Evolutionary conservation across 2,329 filamentous ascomycete genomes (phyloP), one percentile per base, ranked within the genome.

Genomic region (Arthrobotrys conoides): DNA sequence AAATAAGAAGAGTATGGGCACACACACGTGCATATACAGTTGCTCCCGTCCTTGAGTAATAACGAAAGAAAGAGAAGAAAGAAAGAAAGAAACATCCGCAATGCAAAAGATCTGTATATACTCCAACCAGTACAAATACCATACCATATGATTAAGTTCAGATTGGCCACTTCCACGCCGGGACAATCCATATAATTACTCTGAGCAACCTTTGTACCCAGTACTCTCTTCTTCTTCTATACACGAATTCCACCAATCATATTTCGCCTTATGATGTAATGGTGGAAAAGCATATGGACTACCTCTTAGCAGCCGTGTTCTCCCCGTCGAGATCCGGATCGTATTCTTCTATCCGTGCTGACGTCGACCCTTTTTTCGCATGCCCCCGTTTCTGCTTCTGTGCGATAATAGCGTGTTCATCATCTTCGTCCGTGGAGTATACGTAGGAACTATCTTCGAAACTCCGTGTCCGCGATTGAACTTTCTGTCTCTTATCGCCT

Each of bases 401-500:
- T 10, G 67, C 41, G n/a, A 71, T 68, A 6, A 75, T 48, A 4
- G 73, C 73, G 18, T 77, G 73, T 18, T 77, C 73, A 18, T 71
- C 61, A 12, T 77, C 73, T 20, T 77, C 73, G 24, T 77, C 73
- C 2, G 73, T 77, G 30, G 73, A 77, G 38, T 77, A 77, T 2
- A 77, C 73, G 18, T 77, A 77, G 3, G 73, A 77, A 18, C 59
- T 67, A 71, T 77, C 73, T 18, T 77, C 73, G 20, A 77, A 77
- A 46, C 67, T 71, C 48, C 73, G 24, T 22, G 72, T 76, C 46
- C 73, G 49, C 12, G 61, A 36, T 20, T 53, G 65, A 38, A 14
- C 36, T 12, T 63, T 67, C 18, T 66, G 66, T 38, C 71, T 68
- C n/a, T 61, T 55, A 18, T 30, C 22, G 4, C 14, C n/a, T 3